These are phyloP conservation scores for Calonectria pseudoreteaudii DNA, from an alignment of 2,329 filamentous ascomycete species.

Conservation along the genomic window DNA sequence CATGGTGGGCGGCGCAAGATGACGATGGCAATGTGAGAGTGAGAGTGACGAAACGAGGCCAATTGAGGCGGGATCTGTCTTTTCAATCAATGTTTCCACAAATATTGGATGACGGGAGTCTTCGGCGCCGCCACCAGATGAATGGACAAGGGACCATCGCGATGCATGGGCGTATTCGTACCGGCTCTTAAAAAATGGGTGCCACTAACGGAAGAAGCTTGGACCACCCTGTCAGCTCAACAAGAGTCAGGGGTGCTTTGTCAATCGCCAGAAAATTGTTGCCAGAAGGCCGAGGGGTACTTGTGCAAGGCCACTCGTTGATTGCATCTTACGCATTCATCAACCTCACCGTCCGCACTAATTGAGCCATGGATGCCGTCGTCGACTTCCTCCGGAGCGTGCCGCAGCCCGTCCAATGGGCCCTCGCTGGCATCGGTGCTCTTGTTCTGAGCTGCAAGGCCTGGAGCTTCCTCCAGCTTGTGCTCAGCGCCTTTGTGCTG, in stretches of 20 bases:
- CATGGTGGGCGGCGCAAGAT: conserved; percentile 48
- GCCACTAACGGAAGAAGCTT: conserved; percentile 36
- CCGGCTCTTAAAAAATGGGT: neutral
- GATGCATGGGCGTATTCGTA: conserved; percentile 27
- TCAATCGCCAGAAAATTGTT: neutral
- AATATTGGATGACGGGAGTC: neutral
- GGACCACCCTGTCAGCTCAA: conserved; percentile 41
- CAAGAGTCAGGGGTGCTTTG: conserved; percentile 40
- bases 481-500: conserved; percentile 77
- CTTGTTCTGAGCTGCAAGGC: conserved; percentile 68
- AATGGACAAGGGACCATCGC: neutral
- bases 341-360: neutral
- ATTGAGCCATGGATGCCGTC: conserved; percentile 43
- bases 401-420: conserved; percentile 29
- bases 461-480: conserved; percentile 68
- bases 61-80: conserved; percentile 13
- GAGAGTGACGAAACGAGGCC: neutral
- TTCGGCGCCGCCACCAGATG: conserved; percentile 5
- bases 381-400: conserved; percentile 39
- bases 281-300: conserved; percentile 38
- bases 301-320: neutral
- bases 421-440: conserved; percentile 67
- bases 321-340: neutral
- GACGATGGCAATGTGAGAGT: neutral
- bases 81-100: neutral